phyloP scores from a whole-genome alignment of 2,329 filamentous ascomycete genomes.

The Aspergillus luchuensis region DNA sequence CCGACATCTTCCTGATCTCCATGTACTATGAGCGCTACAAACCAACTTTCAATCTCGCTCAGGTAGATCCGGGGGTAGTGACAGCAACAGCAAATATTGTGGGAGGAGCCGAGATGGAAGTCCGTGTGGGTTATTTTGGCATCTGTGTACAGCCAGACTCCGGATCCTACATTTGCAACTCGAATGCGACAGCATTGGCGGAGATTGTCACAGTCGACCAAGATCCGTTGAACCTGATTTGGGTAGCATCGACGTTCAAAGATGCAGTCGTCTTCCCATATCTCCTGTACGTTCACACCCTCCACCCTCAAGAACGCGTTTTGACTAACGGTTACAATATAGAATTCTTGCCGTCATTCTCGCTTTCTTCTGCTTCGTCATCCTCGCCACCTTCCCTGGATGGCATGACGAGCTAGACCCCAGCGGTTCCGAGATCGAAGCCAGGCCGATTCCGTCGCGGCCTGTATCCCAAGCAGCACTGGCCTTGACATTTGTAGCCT shows the following conservation, averaged over 20 bases:
- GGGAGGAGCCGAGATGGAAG: constrained; percentile 77
- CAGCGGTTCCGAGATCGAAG: constrained; percentile 79
- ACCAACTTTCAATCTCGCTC: constrained; percentile 77
- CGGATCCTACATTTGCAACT: constrained; percentile 90
- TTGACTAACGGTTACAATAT: constrained; percentile 11
- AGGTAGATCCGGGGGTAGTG: constrained; percentile 87
- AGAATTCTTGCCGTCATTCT: constrained; percentile 98
- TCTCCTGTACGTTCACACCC: constrained; percentile 70
- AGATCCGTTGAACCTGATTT: constrained; percentile 95
- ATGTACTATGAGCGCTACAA: constrained; percentile 91
- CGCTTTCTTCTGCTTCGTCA: constrained; percentile 90
- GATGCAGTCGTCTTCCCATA: constrained; percentile 99
- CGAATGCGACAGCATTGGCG: constrained; percentile 92
- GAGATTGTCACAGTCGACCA: constrained; percentile 87
- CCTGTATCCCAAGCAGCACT: constrained; percentile 91
- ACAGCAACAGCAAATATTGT: constrained; percentile 88
- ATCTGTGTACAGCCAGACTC: constrained; percentile 93
- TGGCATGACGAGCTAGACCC: constrained; percentile 92
- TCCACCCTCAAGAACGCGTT: not conserved
- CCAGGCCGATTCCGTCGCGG: constrained; percentile 90
- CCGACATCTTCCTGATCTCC: constrained; percentile 95
- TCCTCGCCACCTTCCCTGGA: constrained; percentile 93
- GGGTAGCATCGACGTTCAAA: constrained; percentile 96
- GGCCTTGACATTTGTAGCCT: constrained; percentile 79
- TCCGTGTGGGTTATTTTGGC: constrained; percentile 95